Base-by-base conservation (phyloP, 345 rosid species). In the Atalantia buxifolia region DNA sequence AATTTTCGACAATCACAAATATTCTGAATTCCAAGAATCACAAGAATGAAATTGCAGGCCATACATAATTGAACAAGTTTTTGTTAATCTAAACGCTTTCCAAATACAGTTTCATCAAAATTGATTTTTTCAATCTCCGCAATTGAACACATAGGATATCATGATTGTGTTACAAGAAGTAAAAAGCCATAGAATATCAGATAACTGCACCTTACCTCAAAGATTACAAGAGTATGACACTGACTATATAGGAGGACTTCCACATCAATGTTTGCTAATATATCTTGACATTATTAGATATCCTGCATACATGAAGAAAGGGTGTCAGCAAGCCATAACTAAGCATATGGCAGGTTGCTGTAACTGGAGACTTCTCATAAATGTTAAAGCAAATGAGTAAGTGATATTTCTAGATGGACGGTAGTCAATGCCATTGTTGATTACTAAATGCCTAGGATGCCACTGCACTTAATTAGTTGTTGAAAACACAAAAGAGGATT, bases 281-380 rank as follows among this genome's bases (percentile, higher is more conserved):
- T 69, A 78, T 72, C 78, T 35, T 66, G 68, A 75, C 72, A 71
- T 79, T 77, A 82, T 82, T 75, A 71, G 79, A 69, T 62, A 82
- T 69, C 81, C 85, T 79, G 80, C 70, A 61, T 28, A 25, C 50
- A 71, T 25, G 64, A 76, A 76, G n/a, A 63, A 36, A 7, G 63
- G 25, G 25, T 48, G 25, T 64, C 16, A 75, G 45, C 77, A 61
- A 62, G 18, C 66, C 25, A 35, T 57, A 67, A 38, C 9, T 4
- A 31, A 31, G 27, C 56, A 28, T 31, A 56, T 72, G 53, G n/a
- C 3, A 6, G 50, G 4, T n/a, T 50, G 36, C 36, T 27, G 25
- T 62, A 19, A 36, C n/a, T 25, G 21, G 48, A 31, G 75, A 57
- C 33, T 72, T 27, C 60, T 53, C 36, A 22, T 9, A 72, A 56